phyloP scores from a whole-genome alignment of 257 asterid species.

The Galeopsis tetrahit region DNA sequence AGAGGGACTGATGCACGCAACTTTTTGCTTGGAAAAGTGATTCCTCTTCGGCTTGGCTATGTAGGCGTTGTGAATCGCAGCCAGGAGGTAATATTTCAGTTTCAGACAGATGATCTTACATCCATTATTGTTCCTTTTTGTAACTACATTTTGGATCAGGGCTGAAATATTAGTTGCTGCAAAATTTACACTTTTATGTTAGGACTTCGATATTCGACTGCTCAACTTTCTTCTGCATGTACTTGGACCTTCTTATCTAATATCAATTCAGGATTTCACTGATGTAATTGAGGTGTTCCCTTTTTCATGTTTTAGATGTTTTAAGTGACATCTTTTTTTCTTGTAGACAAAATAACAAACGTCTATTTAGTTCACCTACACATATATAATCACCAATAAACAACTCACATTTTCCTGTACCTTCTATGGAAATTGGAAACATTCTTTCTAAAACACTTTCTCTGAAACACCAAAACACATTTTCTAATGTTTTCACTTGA shows the following conservation, averaged over 20 bases:
- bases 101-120: neutral
- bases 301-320: conserved; percentile 9
- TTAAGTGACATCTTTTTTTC: neutral
- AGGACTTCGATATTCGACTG: conserved; percentile 8
- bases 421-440: neutral
- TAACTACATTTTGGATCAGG: neutral
- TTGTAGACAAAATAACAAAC: neutral
- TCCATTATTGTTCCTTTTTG: neutral
- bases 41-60: conserved; percentile 97
- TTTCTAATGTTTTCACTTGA: neutral
- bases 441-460: neutral
- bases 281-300: conserved; percentile 6
- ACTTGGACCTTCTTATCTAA: conserved; percentile 9
- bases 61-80: conserved; percentile 97
- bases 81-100: conserved; percentile 75
- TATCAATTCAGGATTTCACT: neutral
- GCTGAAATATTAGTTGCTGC: conserved; percentile 17
- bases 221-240: conserved; percentile 17
- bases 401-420: neutral
- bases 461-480: neutral
- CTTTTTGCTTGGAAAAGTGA: conserved; percentile 90
- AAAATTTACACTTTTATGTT: neutral
- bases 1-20: conserved; percentile 96
- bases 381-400: neutral
- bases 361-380: neutral